Evolutionary conservation across 2,329 filamentous ascomycete genomes (phyloP), one percentile per base, ranked within the genome.

Genomic region (Anisogramma anomala): DNA sequence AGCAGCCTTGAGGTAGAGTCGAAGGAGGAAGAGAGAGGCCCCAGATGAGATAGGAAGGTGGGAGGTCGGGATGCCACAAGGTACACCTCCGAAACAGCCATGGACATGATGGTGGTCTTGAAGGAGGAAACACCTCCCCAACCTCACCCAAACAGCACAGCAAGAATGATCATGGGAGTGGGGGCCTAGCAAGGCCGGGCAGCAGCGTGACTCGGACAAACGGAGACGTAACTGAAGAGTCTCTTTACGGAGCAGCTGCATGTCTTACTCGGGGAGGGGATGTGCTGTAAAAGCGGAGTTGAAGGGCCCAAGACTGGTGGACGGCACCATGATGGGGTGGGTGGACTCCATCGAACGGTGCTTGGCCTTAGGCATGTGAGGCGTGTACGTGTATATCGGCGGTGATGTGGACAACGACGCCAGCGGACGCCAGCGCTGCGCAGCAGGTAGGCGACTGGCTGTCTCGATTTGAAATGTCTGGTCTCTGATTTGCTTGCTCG

Each of bases 221-320:
- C 45, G 45, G 41, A 47, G 41, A 35, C 19, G 34, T 43, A 46
- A 46, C 44, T 44, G 44, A 40, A 15, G 30, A 42, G 37, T 6
- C 32, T 27, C 32, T 7, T 20, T 41, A 38, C 43, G 33, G 36
- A 25, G 39, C 22, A 23, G 22, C 22, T n/a, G n/a, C n/a, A n/a
- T n/a, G n/a, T n/a, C n/a, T n/a, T n/a, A n/a, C n/a, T n/a, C n/a
- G n/a, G n/a, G n/a, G n/a, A n/a, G n/a, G n/a, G n/a, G n/a, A n/a
- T n/a, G n/a, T n/a, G n/a, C n/a, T n/a, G n/a, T n/a, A n/a, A n/a
- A n/a, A n/a, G n/a, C n/a, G 8, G 18, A 32, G 15, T 18, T 18
- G 30, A 17, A 9, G 15, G 30, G 11, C 15, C 11, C 30, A 9
- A 18, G 15, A 17, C 14, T 32, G 30, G 15, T 14, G 6, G 27